A percentile compares a stretch with the other conserved stretches of the same genome.
phyloP scores from a whole-genome alignment of 1,284 basidiomycete species.

The Cutaneotrichosporon curvatum region DNA sequence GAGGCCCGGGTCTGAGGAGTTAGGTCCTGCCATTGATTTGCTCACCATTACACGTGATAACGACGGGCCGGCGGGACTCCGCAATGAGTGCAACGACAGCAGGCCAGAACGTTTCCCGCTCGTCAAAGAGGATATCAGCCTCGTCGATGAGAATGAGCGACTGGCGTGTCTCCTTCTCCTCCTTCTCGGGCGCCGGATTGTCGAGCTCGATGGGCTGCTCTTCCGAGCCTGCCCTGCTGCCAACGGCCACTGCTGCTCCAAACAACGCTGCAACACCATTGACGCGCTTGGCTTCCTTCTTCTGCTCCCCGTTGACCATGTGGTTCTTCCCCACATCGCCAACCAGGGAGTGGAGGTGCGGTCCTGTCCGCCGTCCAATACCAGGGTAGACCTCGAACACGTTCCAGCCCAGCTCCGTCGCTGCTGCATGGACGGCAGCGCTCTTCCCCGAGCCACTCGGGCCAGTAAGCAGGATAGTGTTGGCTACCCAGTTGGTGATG shows the following conservation, averaged over 20 bases:
- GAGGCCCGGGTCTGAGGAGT: constrained; percentile 61
- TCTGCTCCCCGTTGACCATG: constrained; percentile 50
- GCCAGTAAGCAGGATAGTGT: constrained; percentile 76
- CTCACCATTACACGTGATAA: constrained; percentile 88
- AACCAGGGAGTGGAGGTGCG: constrained; percentile 70
- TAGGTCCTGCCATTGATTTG: constrained; percentile 5
- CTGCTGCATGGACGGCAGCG: constrained; percentile 84
- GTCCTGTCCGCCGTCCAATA: constrained; percentile 73
- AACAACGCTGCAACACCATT: constrained; percentile 7
- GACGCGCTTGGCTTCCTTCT: constrained; percentile 5
- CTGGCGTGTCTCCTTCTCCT: constrained; percentile 51
- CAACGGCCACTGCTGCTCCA: not conserved
- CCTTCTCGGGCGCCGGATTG: constrained; percentile 2
- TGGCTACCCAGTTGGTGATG: constrained; percentile 52
- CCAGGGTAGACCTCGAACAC: constrained; percentile 98
- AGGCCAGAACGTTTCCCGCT: constrained; percentile 88
- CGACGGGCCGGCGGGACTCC: constrained; percentile 72
- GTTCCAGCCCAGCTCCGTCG: constrained; percentile 87
- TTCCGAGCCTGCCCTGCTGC: constrained; percentile 22
- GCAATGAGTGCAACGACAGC: constrained; percentile 71
- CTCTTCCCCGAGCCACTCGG: constrained; percentile 86
- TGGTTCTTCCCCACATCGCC: constrained; percentile 94
- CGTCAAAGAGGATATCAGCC: constrained; percentile 85
- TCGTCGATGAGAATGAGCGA: constrained; percentile 94
- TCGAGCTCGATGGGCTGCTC: constrained; percentile 29